A percentile compares a stretch with the other conserved stretches of the same genome.
Conservation (phyloP, 2,329 filamentous ascomycete genomes). For the Ciborinia camelliae region DNA sequence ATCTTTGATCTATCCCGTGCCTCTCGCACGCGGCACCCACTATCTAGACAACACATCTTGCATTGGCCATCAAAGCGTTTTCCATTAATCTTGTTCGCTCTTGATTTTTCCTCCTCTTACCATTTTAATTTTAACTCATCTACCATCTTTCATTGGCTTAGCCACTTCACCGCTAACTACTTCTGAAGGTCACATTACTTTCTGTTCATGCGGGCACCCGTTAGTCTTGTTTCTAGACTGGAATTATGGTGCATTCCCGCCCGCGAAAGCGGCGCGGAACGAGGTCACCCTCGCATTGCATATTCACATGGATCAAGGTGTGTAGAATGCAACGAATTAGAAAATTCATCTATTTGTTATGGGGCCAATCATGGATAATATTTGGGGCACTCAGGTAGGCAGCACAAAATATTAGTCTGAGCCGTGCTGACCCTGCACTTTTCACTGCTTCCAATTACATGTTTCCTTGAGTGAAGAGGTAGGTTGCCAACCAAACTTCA, state of each 20-base stretch:
- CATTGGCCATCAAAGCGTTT: slow-evolving; percentile 21
- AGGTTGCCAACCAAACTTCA: too few relatives aligned
- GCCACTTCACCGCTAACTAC: slow-evolving; percentile 25
- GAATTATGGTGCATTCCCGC: slow-evolving; percentile 30
- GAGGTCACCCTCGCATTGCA: slow-evolving; percentile 21
- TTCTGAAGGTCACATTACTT: slow-evolving; percentile 31
- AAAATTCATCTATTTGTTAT: not conserved
- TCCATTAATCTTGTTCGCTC: slow-evolving; percentile 2
- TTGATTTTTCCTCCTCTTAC: not conserved
- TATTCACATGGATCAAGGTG: slow-evolving; percentile 11
- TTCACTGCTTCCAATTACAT: not conserved
- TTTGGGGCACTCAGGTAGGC: too few relatives aligned
- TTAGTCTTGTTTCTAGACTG: slow-evolving; percentile 27
- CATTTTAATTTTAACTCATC: not conserved
- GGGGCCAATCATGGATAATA: not conserved
- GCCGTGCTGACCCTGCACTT: not conserved
- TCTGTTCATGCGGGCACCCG: slow-evolving; percentile 33
- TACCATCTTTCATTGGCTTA: slow-evolving; percentile 4
- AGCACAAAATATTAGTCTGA: not conserved
- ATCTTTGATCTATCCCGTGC: not conserved
- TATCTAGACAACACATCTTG: slow-evolving; percentile 30
- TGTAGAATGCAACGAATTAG: not conserved
- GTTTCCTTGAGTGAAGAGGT: too few relatives aligned
- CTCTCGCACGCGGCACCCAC: slow-evolving; percentile 14
- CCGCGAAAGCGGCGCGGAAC: slow-evolving; percentile 34